Evolutionary conservation across 345 rosid species (phyloP).

Genomic region (Camelina neglecta): DNA sequence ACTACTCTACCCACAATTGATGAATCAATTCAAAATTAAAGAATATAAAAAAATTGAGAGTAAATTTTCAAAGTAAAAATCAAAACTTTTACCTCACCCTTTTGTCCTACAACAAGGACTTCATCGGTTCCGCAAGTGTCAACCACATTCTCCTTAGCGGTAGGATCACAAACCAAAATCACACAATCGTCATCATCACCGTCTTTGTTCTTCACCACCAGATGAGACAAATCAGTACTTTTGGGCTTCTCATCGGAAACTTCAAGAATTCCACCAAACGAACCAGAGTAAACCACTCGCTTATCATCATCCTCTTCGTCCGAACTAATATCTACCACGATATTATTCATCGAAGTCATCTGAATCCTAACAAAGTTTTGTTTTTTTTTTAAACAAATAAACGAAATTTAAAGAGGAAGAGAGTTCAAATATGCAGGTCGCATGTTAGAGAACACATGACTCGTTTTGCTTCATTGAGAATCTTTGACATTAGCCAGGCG

Average conservation of each 20-base stretch:
- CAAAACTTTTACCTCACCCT: constrained; percentile 24
- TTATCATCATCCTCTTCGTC: constrained; percentile 25
- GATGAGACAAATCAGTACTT: background rate
- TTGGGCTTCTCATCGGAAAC: constrained; percentile 9
- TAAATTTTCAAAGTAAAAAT: background rate
- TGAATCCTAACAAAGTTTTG: background rate
- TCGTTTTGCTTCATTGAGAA: background rate
- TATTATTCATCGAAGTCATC: constrained; percentile 16
- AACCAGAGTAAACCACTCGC: background rate
- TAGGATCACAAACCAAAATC: constrained; percentile 38
- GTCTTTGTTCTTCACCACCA: background rate
- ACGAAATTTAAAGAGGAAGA: constrained; percentile 17
- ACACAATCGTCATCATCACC: constrained; percentile 37
- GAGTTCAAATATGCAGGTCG: background rate
- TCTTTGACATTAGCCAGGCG: background rate
- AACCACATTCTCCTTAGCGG: background rate
- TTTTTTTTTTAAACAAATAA: background rate
- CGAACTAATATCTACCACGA: constrained; percentile 34
- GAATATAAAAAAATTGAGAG: too few species aligned
- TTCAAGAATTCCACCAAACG: background rate
- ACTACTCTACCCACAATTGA: background rate
- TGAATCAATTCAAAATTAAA: background rate
- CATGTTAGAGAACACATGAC: background rate
- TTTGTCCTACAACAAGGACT: constrained; percentile 28
- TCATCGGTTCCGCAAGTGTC: constrained; percentile 3